phyloP scores from a whole-genome alignment of 2,329 filamentous ascomycete genomes.

The Setomelanomma holmii region DNA sequence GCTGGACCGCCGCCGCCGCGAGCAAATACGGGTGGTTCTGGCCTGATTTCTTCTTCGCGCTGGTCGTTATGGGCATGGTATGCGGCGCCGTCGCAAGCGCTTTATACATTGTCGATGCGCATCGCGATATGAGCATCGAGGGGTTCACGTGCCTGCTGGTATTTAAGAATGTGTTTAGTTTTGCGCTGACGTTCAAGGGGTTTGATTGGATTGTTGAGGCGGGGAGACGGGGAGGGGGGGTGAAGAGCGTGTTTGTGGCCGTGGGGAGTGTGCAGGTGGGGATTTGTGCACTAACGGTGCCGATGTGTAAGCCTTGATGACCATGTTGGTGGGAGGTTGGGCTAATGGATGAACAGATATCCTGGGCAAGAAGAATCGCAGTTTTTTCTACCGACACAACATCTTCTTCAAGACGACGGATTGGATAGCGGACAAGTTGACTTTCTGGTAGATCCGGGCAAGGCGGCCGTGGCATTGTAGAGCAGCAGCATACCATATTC shows the following conservation, averaged over 20 bases:
- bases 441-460: background rate
- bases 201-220: slow-evolving; percentile 79
- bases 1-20: slow-evolving; percentile 70
- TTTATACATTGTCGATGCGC: slow-evolving; percentile 90
- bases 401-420: slow-evolving; percentile 43
- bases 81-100: slow-evolving; percentile 86
- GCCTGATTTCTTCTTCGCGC: slow-evolving; percentile 81
- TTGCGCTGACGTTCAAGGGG: slow-evolving; percentile 81
- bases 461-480: too few species aligned
- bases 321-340: background rate
- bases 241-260: slow-evolving; percentile 72
- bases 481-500: too few species aligned
- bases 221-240: slow-evolving; percentile 50
- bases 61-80: slow-evolving; percentile 89
- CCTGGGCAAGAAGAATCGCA: slow-evolving; percentile 46
- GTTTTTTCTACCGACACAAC: slow-evolving; percentile 43
- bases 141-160: slow-evolving; percentile 88
- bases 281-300: slow-evolving; percentile 76
- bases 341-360: slow-evolving; percentile 29
- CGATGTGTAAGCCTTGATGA: slow-evolving; percentile 71
- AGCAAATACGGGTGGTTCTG: slow-evolving; percentile 72
- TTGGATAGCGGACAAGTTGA: slow-evolving; percentile 33
- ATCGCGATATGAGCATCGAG: slow-evolving; percentile 84
- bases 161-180: slow-evolving; percentile 95
- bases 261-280: slow-evolving; percentile 79